phyloP scores from a whole-genome alignment of 2,329 filamentous ascomycete species.

The Nigrospora sphaerica region DNA sequence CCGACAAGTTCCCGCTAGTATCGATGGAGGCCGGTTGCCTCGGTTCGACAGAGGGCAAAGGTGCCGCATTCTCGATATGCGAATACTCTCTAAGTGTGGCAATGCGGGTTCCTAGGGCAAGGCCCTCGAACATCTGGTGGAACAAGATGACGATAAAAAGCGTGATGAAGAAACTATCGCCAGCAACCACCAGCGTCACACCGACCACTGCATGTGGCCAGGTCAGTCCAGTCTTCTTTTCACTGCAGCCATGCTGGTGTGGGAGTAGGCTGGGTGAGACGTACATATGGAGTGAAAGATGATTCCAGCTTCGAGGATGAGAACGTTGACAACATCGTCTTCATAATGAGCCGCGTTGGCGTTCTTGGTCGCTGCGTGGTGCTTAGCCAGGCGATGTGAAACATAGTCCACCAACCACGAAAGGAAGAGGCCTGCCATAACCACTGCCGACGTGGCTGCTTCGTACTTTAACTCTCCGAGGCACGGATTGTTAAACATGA shows the following conservation, averaged over 20 bases:
- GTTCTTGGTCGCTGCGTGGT: neutral
- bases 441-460: slow-evolving; percentile 59
- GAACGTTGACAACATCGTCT: slow-evolving; percentile 44
- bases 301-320: slow-evolving; percentile 66
- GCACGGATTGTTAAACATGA: slow-evolving; percentile 69
- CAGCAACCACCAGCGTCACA: slow-evolving; percentile 54
- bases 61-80: neutral
- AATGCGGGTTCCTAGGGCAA: slow-evolving; percentile 67
- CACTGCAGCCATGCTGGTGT: neutral
- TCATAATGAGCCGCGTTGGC: slow-evolving; percentile 3
- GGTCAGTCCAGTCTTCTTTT: neutral
- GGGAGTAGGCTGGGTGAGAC: slow-evolving; percentile 13
- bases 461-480: slow-evolving; percentile 62
- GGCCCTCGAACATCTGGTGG: slow-evolving; percentile 72
- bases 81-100: slow-evolving; percentile 39
- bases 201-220: slow-evolving; percentile 46
- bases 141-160: slow-evolving; percentile 66
- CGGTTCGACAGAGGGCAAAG: neutral
- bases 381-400: slow-evolving; percentile 48
- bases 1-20: slow-evolving; percentile 3
- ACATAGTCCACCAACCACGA: slow-evolving; percentile 66
- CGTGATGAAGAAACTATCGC: slow-evolving; percentile 47
- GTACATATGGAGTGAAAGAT: slow-evolving; percentile 66
- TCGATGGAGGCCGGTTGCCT: slow-evolving; percentile 1
- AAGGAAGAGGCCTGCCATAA: slow-evolving; percentile 68